Base-by-base conservation (phyloP, 148 eudicot genomes). In the Camellia granthamiana region DNA sequence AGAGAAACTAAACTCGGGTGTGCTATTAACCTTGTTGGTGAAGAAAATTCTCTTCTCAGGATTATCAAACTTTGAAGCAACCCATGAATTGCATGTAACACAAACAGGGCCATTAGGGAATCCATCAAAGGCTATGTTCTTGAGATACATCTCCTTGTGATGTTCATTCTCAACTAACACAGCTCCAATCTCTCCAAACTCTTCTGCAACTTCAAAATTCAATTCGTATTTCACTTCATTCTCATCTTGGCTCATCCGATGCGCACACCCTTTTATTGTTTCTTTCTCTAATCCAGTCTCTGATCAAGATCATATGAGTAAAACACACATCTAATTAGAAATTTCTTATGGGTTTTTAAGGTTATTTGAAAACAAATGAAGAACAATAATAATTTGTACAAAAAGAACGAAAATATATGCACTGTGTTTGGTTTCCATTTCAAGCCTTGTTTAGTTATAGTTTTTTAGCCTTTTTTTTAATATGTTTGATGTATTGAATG, bases 51-150 rank as follows among this genome's bases (percentile, higher is more conserved):
- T 81, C 69, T 85, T 88, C 0, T 81, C 70, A 1, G 88, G 78
- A n/a, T 82, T 77, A 38, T 89, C 86, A 64, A 72, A 73, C 61
- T 88, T 91, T 75, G 95, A 78, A 55, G 78, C 80, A 68, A 93
- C 74, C 93, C 93, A 93, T 15, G 97, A 90, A 23, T 90, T 78
- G 18, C 97, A 93, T 0, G 69, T 23, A n/a, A 91, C 61, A 9
- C 72, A 58, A 10, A 90, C 61, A 1, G 76, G 21, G 6, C 93
- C 97, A 47, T 60, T 23, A 8, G 88, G 78, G 9, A 85, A 83
- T 7, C 95, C 95, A 16, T 85, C 81, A 10, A 93, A 44, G 2
- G 56, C 77, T 11, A 93, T 84, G 1, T 75, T 67, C 56, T 80
- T 80, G 2, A 91, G 72, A 75, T 46, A 89, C 86, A 86, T 83